Evolutionary conservation across 2,329 filamentous ascomycete species (phyloP).

Genomic region (Penicillium sp.): DNA sequence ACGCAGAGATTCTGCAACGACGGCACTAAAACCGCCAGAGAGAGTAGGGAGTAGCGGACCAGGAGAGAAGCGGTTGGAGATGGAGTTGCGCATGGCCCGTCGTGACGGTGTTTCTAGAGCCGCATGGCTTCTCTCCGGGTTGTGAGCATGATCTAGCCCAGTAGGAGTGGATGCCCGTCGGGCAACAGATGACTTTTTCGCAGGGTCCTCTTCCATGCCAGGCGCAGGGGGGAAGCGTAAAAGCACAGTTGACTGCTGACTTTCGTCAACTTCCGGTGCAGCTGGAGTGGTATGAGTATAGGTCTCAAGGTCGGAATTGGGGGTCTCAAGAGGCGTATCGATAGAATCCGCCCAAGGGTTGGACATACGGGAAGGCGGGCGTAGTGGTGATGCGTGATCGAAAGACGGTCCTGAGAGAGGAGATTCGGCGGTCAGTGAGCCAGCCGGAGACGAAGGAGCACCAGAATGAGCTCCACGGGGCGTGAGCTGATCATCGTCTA

Average conservation of each 20-base stretch:
- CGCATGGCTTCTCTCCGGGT: constrained; percentile 32
- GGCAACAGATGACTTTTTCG: constrained; percentile 15
- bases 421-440: constrained; percentile 39
- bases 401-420: constrained; percentile 34
- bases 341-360: constrained; percentile 45
- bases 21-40: constrained; percentile 62
- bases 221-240: constrained; percentile 47
- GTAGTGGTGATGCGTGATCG: constrained; percentile 35
- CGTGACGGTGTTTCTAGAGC: constrained; percentile 44
- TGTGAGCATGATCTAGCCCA: constrained; percentile 20
- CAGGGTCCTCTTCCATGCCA: constrained; percentile 33
- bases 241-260: constrained; percentile 38
- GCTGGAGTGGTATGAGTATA: constrained; percentile 36
- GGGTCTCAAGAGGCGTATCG: constrained; percentile 20
- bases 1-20: constrained; percentile 68
- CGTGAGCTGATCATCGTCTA: constrained; percentile 40
- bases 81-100: constrained; percentile 50
- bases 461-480: constrained; percentile 40
- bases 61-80: constrained; percentile 58
- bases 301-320: constrained; percentile 31
- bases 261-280: constrained; percentile 19
- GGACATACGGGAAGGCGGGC: constrained; percentile 40
- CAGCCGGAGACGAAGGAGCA: constrained; percentile 36
- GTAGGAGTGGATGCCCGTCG: constrained; percentile 29
- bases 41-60: constrained; percentile 64